These are phyloP conservation scores for Suhomyces sp. DNA, from an alignment of 805 yeast species.

Conservation along the genomic window DNA sequence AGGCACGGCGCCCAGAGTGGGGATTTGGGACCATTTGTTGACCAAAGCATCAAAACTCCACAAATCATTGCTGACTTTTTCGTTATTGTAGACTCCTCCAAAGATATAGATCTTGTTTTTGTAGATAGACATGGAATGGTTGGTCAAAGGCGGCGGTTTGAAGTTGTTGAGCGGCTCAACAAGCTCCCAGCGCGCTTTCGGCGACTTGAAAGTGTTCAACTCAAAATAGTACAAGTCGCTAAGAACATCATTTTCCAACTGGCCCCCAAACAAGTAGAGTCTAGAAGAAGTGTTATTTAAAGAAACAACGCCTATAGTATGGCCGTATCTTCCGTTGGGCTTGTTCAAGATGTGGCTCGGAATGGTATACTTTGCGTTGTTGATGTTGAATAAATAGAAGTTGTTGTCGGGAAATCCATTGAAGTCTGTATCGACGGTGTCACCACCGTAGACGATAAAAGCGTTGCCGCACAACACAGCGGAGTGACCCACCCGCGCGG, in stretches of 20 bases:
- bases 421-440: constrained; percentile 77
- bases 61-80: constrained; percentile 66
- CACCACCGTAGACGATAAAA: constrained; percentile 94
- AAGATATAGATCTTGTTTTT: constrained; percentile 78
- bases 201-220: constrained; percentile 77
- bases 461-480: constrained; percentile 92
- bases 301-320: constrained; percentile 76
- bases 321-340: constrained; percentile 94
- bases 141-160: constrained; percentile 79
- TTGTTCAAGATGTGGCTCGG: constrained; percentile 48
- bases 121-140: constrained; percentile 83
- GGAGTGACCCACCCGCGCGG: constrained; percentile 96
- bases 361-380: constrained; percentile 42
- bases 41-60: constrained; percentile 73
- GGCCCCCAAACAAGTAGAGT: constrained; percentile 92
- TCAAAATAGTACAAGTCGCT: constrained; percentile 86
- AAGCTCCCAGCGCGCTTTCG: constrained; percentile 81
- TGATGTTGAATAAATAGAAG: constrained; percentile 74
- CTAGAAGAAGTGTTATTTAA: constrained; percentile 41
- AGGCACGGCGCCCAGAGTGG: constrained; percentile 71
- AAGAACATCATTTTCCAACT: constrained; percentile 77
- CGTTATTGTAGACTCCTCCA: constrained; percentile 81
- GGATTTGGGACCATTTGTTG: constrained; percentile 68
- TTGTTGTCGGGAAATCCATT: constrained; percentile 83
- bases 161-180: constrained; percentile 50